Evolutionary conservation across 768 basidiomycete species (phyloP).

Genomic region (Leucocoprinus birnbaumii): DNA sequence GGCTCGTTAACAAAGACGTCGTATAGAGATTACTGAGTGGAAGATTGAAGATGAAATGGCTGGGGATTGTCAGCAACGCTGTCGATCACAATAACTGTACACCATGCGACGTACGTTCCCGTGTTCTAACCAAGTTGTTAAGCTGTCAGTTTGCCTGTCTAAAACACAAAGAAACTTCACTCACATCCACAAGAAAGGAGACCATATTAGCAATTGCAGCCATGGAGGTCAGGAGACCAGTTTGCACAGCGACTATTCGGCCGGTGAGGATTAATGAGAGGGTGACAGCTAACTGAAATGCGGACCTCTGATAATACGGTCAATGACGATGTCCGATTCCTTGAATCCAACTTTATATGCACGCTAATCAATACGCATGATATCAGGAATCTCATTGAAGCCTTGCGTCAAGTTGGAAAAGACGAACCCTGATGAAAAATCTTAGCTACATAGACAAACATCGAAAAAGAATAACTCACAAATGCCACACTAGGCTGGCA

Average conservation of each 20-base stretch:
- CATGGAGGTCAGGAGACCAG: constrained; percentile 32
- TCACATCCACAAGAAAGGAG: constrained; percentile 25
- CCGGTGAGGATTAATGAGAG: background rate
- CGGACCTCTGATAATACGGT: constrained; percentile 39
- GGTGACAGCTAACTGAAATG: background rate
- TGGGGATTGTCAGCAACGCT: constrained; percentile 15
- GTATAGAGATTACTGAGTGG: constrained; percentile 38
- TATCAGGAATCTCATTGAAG: no score
- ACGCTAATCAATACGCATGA: constrained; percentile 19
- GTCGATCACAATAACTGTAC: background rate
- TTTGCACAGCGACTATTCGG: constrained; percentile 33
- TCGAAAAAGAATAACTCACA: constrained; percentile 25
- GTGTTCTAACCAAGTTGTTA: no score
- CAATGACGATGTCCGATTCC: constrained; percentile 36
- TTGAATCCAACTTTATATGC: constrained; percentile 39
- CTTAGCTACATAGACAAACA: background rate
- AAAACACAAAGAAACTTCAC: background rate
- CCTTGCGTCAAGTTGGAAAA: background rate
- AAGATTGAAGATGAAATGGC: constrained; percentile 35
- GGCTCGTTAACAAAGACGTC: constrained; percentile 37
- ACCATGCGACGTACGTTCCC: constrained; percentile 8
- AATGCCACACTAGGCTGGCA: constrained; percentile 35
- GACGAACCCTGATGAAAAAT: constrained; percentile 2
- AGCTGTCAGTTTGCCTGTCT: no score
- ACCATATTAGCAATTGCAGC: constrained; percentile 30